Percentiles rank a stretch among this genome's conserved stretches.
These are phyloP conservation scores for Hansenula sp. DNA, from an alignment of 1,139 yeast genomes.

Conservation along the genomic window DNA sequence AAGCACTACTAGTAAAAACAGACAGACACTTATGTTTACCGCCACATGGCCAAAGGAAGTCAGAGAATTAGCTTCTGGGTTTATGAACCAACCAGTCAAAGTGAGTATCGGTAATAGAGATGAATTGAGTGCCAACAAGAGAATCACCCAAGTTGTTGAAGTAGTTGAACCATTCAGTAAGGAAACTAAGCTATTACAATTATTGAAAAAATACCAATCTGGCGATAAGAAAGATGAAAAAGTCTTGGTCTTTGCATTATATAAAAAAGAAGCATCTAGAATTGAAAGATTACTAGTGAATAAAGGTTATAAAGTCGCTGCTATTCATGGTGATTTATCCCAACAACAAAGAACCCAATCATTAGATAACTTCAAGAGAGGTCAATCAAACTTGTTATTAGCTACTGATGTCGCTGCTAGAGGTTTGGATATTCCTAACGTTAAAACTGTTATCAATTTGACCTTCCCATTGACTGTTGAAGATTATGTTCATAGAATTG, in stretches of 20 bases:
- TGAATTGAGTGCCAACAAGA: slow-evolving; percentile 88
- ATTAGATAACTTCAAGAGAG: slow-evolving; percentile 77
- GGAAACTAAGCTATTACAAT: slow-evolving; percentile 68
- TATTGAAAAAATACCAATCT: slow-evolving; percentile 72
- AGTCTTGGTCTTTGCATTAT: slow-evolving; percentile 86
- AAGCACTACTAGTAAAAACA: slow-evolving; percentile 77
- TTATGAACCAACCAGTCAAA: slow-evolving; percentile 81
- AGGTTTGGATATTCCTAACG: slow-evolving; percentile 97
- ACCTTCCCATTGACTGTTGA: slow-evolving; percentile 98
- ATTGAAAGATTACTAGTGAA: slow-evolving; percentile 73
- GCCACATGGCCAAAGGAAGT: slow-evolving; percentile 99
- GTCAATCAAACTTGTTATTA: slow-evolving; percentile 68
- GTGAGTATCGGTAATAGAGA: slow-evolving; percentile 93
- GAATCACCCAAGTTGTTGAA: slow-evolving; percentile 91
- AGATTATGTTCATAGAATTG: slow-evolving; percentile 97
- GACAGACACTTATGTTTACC: slow-evolving; percentile 97
- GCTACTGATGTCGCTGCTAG: slow-evolving; percentile 99
- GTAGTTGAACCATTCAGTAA: slow-evolving; percentile 82
- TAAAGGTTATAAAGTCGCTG: slow-evolving; percentile 79
- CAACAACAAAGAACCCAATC: slow-evolving; percentile 93
- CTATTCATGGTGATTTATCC: slow-evolving; percentile 92
- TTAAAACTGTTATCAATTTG: slow-evolving; percentile 89
- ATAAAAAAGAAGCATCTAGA: slow-evolving; percentile 94
- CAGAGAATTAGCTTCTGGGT: slow-evolving; percentile 84
- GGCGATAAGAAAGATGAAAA: slow-evolving; percentile 68